Conservation (phyloP, 352 stramenopile genomes). For the Pythium aquatile region DNA sequence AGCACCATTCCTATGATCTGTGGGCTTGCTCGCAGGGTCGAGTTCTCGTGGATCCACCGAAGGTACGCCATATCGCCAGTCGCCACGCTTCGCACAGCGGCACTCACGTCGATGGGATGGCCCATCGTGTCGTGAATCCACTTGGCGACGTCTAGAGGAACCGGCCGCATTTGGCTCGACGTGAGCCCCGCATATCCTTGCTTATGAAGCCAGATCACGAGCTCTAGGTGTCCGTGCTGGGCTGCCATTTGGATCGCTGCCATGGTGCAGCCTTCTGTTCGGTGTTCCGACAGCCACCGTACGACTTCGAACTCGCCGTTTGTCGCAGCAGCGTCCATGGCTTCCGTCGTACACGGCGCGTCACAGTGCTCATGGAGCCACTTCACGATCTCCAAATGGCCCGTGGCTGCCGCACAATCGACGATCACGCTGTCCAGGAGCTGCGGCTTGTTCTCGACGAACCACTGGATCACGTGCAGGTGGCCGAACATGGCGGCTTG, state of each 20-base stretch:
- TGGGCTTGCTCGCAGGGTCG: conserved; percentile 8
- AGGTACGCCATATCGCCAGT: conserved; percentile 16
- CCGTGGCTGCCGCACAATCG: conserved; percentile 22
- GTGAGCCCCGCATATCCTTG: conserved; percentile 24
- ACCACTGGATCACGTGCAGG: conserved; percentile 28
- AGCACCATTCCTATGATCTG: conserved; percentile 14
- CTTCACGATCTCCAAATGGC: conserved; percentile 24
- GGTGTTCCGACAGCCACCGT: conserved; percentile 27
- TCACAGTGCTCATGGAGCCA: conserved; percentile 29
- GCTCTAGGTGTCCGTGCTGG: conserved; percentile 22
- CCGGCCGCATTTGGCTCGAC: conserved; percentile 1
- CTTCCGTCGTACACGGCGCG: conserved; percentile 26
- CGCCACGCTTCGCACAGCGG: conserved; percentile 11
- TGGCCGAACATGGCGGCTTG: conserved; percentile 26
- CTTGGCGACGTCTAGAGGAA: neutral
- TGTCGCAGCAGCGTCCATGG: conserved; percentile 30
- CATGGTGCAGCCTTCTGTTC: conserved; percentile 28
- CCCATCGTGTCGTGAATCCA: conserved; percentile 7
- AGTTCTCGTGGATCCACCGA: conserved; percentile 18
- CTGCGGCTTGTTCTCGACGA: conserved; percentile 22
- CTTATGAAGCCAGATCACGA: conserved; percentile 26
- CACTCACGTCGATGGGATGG: conserved; percentile 1
- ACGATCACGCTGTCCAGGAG: conserved; percentile 26
- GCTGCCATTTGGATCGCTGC: conserved; percentile 24
- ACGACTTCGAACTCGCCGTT: conserved; percentile 29